These are phyloP conservation scores for Anthostomella pinea DNA, from an alignment of 2,329 filamentous ascomycete species.

Conservation along the genomic window DNA sequence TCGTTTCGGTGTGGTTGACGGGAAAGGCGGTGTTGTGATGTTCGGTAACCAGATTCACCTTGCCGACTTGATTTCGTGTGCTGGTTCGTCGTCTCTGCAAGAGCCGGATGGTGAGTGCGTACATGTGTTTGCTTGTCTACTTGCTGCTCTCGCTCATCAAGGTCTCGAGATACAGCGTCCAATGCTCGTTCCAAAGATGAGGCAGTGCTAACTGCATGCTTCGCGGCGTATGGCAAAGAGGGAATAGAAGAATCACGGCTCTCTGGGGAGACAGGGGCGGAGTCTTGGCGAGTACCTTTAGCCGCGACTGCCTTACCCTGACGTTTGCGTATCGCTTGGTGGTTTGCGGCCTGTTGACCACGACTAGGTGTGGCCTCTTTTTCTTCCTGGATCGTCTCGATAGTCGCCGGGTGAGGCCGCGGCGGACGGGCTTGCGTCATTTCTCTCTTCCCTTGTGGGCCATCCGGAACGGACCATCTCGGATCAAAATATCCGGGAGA, in stretches of 20 bases:
- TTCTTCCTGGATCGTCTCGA: constrained; percentile 25
- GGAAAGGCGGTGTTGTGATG: constrained; percentile 4
- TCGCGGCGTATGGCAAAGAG: constrained; percentile 31
- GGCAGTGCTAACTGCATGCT: constrained; percentile 23
- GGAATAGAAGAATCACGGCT: constrained; percentile 24
- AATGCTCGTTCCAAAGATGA: constrained; percentile 34
- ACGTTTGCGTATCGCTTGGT: background rate
- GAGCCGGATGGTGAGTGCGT: constrained; percentile 3
- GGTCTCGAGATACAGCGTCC: constrained; percentile 26
- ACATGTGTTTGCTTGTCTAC: constrained; percentile 5
- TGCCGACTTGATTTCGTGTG: constrained; percentile 5
- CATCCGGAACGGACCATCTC: constrained; percentile 10
- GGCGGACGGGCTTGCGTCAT: constrained; percentile 13
- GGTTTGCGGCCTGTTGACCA: constrained; percentile 2
- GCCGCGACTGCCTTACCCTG: constrained; percentile 3
- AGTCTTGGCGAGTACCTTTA: constrained; percentile 6
- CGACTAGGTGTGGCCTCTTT: constrained; percentile 14
- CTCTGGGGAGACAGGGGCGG: constrained; percentile 9
- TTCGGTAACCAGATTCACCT: too few species aligned
- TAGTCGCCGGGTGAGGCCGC: constrained; percentile 11
- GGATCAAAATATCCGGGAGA: too few species aligned
- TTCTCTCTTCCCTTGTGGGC: constrained; percentile 19
- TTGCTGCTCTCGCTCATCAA: constrained; percentile 23
- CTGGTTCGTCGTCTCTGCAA: constrained; percentile 15
- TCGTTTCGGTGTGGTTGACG: constrained; percentile 11